phyloP scores from a whole-genome alignment of 2,329 filamentous ascomycete species.

The Fusarium chlamydosporum region DNA sequence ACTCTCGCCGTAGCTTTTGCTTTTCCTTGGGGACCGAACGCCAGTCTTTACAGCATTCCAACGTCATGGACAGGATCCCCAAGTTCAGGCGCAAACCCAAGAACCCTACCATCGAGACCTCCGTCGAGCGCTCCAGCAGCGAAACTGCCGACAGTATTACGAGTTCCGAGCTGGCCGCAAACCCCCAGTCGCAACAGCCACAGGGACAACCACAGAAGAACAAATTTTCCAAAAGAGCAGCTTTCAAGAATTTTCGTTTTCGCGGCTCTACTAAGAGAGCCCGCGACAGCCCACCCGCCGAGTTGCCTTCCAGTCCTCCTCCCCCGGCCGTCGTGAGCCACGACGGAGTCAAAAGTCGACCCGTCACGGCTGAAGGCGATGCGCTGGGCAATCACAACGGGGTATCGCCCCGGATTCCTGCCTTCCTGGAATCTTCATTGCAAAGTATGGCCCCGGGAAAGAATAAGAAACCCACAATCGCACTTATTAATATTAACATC shows the following conservation, averaged over 20 bases:
- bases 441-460: slow-evolving; percentile 52
- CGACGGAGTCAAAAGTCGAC: slow-evolving; percentile 53
- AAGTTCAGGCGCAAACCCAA: slow-evolving; percentile 62
- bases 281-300: slow-evolving; percentile 58
- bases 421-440: slow-evolving; percentile 57
- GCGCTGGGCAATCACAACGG: slow-evolving; percentile 36
- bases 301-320: slow-evolving; percentile 51
- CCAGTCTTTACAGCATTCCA: slow-evolving; percentile 21
- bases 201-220: slow-evolving; percentile 42
- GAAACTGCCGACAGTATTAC: slow-evolving; percentile 50
- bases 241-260: slow-evolving; percentile 63
- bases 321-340: slow-evolving; percentile 56
- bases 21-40: slow-evolving; percentile 30
- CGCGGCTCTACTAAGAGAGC: slow-evolving; percentile 64
- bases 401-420: slow-evolving; percentile 53
- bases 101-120: slow-evolving; percentile 60
- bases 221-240: slow-evolving; percentile 54
- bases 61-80: slow-evolving; percentile 60
- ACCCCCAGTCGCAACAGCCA: slow-evolving; percentile 42
- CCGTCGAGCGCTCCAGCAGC: slow-evolving; percentile 54
- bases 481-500: slow-evolving; percentile 23
- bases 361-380: slow-evolving; percentile 41
- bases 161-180: slow-evolving; percentile 47
- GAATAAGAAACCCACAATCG: background rate
- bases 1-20: slow-evolving; percentile 27